phyloP scores from a whole-genome alignment of 148 eudicot species.

The Selenicereus undatus region DNA sequence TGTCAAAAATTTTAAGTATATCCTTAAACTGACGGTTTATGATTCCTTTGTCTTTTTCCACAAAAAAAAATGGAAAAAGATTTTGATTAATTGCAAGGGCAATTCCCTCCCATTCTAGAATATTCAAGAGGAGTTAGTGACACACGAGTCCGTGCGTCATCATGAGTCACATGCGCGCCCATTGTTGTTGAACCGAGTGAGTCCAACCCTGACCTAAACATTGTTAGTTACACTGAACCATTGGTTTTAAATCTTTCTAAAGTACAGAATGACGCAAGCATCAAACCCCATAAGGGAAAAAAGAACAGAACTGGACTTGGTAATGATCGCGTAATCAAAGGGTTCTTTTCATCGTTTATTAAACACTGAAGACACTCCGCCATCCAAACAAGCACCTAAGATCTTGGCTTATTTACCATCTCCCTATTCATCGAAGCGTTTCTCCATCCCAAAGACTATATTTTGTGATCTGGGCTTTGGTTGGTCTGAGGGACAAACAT shows the following conservation, averaged over 20 bases:
- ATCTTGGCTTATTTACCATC: neutral
- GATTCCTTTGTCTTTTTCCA: too few species aligned
- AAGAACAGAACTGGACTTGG: neutral
- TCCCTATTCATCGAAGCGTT: neutral
- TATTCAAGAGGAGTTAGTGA: too few species aligned
- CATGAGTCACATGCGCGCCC: too few species aligned
- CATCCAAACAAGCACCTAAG: neutral
- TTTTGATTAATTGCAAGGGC: too few species aligned
- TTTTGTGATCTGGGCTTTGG: constrained; percentile 25
- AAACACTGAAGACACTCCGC: neutral
- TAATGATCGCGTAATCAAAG: constrained; percentile 21
- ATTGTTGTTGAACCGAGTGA: too few species aligned
- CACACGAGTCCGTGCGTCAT: too few species aligned
- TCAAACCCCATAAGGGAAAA: neutral
- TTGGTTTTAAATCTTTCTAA: too few species aligned
- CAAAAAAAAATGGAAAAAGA: too few species aligned
- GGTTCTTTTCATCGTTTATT: neutral
- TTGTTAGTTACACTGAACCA: too few species aligned
- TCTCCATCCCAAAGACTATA: neutral
- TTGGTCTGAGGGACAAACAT: neutral
- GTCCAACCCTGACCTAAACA: neutral
- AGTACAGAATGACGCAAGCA: neutral
- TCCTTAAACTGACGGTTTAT: too few species aligned
- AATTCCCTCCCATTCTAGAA: too few species aligned
- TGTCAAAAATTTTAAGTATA: too few species aligned